A percentile compares a stretch with the other conserved stretches of the same genome.
These are phyloP conservation scores for Leccinum rimulosum DNA, from an alignment of 768 basidiomycete genomes.

Conservation along the genomic window DNA sequence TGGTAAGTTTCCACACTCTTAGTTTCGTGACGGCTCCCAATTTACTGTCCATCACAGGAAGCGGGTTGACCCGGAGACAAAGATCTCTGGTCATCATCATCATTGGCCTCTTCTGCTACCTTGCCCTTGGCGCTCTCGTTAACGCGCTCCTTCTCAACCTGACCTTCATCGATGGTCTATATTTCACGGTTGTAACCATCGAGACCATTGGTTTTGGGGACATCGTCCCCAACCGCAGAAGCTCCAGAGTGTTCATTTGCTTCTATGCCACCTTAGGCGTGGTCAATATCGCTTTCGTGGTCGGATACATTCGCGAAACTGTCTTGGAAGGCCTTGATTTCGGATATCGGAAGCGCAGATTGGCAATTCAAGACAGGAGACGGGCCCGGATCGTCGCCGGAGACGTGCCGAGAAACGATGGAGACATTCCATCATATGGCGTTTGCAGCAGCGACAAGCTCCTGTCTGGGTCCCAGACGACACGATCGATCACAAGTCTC, in stretches of 20 bases:
- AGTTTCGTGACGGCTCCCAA: neutral
- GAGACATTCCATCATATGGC: conserved; percentile 61
- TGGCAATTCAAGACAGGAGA: conserved; percentile 43
- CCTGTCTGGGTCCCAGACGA: conserved; percentile 43
- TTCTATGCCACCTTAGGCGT: conserved; percentile 60
- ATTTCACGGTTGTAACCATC: conserved; percentile 72
- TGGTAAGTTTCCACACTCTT: conserved; percentile 39
- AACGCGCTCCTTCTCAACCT: conserved; percentile 50
- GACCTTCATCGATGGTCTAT: conserved; percentile 71
- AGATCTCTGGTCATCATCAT: conserved; percentile 76
- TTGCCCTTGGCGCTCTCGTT: conserved; percentile 68
- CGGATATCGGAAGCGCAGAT: conserved; percentile 56
- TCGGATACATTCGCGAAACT: conserved; percentile 64
- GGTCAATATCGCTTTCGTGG: conserved; percentile 60
- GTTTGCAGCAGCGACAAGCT: conserved; percentile 47
- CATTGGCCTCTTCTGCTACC: conserved; percentile 69
- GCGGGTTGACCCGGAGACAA: conserved; percentile 79
- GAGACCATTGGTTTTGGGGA: conserved; percentile 81
- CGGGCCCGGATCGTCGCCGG: conserved; percentile 40
- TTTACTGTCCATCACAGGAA: conserved; percentile 45
- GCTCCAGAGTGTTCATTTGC: conserved; percentile 57
- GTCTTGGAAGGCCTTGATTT: conserved; percentile 71
- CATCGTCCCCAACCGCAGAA: conserved; percentile 50
- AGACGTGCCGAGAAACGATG: conserved; percentile 51
- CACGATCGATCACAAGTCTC: neutral